Base-by-base conservation (phyloP, 345 rosid genomes). In the Hevea brasiliensis region DNA sequence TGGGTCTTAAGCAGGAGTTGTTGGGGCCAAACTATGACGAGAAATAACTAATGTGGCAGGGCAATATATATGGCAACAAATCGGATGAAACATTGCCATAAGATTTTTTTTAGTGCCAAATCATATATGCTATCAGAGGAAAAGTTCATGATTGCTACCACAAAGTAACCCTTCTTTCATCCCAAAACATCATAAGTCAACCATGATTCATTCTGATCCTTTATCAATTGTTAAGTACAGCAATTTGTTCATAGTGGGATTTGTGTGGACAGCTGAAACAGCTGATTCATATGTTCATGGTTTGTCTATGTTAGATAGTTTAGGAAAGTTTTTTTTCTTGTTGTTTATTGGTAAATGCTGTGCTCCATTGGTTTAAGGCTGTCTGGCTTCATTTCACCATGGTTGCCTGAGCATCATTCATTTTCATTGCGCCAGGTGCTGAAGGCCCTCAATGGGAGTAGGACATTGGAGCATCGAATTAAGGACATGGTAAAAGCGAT, bases 401-500 rank as follows among this genome's bases (percentile, higher is more conserved):
- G 53, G n/a, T 11, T 45, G n/a, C 24, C 26, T 44, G 21, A 56
- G 26, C 26, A 20, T 26, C 5, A 55, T 72, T 20, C 41, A 8
- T 54, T 58, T 74, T 29, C 15, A 14, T 65, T 57, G 17, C 63
- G 26, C 26, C 35, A 78, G 81, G 78, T 74, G 61, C 61, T 66
- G 82, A 71, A 23, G 76, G 76, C 24, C n/a, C 51, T 50, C 72
- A 70, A 27, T 76, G 75, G 29, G 79, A n/a, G n/a, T n/a, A 75
- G 32, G 73, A 70, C 26, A 42, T 44, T 65, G 79, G 42, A 51
- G 74, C 70, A 0, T 73, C 81, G 11, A 66, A 64, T 67, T 76
- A 70, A 62, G 72, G 55, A 7, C 59, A 82, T 68, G 79, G 67
- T 48, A 92, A 87, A 87, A 81, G 81, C 63, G 78, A 85, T 61